Evolutionary conservation across 805 yeast genomes (phyloP), one percentile per base, ranked within the genome.

Genomic region (Kazachstania taianensis): DNA sequence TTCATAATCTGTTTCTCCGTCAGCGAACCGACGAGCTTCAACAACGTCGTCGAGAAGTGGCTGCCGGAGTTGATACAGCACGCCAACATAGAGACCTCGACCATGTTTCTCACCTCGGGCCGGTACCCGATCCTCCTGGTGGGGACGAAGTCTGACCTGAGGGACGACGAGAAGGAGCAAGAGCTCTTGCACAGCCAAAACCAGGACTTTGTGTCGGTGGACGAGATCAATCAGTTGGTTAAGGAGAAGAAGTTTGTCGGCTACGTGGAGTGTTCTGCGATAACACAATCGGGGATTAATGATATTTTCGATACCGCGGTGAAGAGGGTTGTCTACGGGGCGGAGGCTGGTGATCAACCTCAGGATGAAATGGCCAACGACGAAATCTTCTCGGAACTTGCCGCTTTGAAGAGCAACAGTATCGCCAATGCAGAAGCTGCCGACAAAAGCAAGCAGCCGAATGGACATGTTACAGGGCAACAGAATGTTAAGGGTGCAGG

Each of bases 221-320:
- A 69, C 18, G 84, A 83, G 50, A 94, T 89, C 24, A 53, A 57
- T 28, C 69, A 72, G 44, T 61, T 81, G 45, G 86, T 92, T 17
- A 69, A 72, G 46, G 84, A 80, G 28, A 64, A 79, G 33, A 80
- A 82, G 2, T 80, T 92, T 24, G 70, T 78, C 44, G 73, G 72
- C 34, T 85, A 82, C 57, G 63, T 81, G 41, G 96, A 86, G 63
- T 85, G 95, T 59, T 83, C 94, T 5, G 94, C 96, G 7, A 81
- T 87, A 9, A 79, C 89, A 15, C 95, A 85, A 61, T 71, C 69
- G 36, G 95, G 95, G 12, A 85, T 86, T 32, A 81, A 80, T 53
- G 81, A 79, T 38, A 81, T 85, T 5, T 86, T 86, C 48, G 94
- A 86, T 49, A 75, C 65, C 40, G 94, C 94, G 7, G 84, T 85